Base-by-base conservation (phyloP, 148 eudicot species). In the Spergularia bocconei region DNA sequence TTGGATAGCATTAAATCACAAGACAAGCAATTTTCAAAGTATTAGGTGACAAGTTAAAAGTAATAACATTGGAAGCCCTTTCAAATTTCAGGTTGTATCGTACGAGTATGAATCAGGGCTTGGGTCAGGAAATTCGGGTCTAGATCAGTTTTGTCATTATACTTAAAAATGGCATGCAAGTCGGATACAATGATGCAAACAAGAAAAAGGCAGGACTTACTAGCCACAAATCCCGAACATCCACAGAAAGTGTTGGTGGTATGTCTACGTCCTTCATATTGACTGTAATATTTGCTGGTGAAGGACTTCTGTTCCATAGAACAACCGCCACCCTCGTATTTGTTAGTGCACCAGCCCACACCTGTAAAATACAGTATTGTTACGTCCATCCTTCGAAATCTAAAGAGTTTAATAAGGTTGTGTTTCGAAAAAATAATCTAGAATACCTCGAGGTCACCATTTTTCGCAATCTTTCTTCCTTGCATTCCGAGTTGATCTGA, bases 401-500 rank as follows among this genome's bases (percentile, higher is more conserved):
- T 44, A 9, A 9, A 44, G 48, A 6, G 7, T 15, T 15, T 56
- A 6, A 6, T 0, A 17, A 2, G 59, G 16, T 56, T 0, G 19
- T 56, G 8, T 6, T 56, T 6, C 19, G n/a, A 16, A 56, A 56
- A 56, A 56, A 16, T 12, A 13, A 23, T 8, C 9, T 63, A 61
- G 5, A 60, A 62, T 73, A 73, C 76, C 76, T 73, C 76, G 63
- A 73, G 76, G 50, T 73, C 69, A 50, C 76, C 76, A 9, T 73
- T 0, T 63, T 73, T 73, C 69, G 29, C 50, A 16, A 73, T 13
- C 23, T 73, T 74, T 52, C 13, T 63, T 9, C 77, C 77, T 29
- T 74, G 77, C 9, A 74, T n/a, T 52, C 77, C 77, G 51, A 74
- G 51, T 65, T 14, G 59, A 52, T 74, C 77, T 74, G 41, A 4